Conservation (phyloP, 23 red algal species). For the Gracilaria vermiculophylla region DNA sequence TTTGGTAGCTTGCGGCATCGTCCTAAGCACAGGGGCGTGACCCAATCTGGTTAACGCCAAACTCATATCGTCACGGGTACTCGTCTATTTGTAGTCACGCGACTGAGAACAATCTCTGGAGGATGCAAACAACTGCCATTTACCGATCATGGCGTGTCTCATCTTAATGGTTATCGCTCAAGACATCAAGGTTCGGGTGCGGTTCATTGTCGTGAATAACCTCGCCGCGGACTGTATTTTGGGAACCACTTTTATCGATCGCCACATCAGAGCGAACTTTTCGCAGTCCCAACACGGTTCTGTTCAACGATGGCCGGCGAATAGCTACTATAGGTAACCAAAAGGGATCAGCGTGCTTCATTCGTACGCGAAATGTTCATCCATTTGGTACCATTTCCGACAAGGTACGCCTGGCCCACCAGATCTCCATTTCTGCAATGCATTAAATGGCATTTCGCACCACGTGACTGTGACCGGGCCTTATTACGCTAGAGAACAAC, state of each 20-base stretch:
- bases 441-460: no score
- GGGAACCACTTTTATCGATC: conserved; percentile 4
- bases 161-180: background rate
- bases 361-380: no score
- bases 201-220: background rate
- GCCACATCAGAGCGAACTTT: background rate
- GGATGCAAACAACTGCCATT: background rate
- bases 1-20: no score
- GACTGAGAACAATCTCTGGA: background rate
- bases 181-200: background rate
- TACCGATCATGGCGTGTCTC: background rate
- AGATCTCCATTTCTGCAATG: no score
- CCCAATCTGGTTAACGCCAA: background rate
- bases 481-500: background rate
- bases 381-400: no score
- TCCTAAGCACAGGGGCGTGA: conserved; percentile 3
- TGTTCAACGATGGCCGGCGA: background rate
- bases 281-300: background rate
- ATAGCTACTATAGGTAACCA: background rate
- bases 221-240: background rate
- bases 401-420: no score
- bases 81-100: background rate
- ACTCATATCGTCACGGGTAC: background rate
- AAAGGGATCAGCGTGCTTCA: no score
- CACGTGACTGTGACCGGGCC: background rate